phyloP scores from a whole-genome alignment of 2,329 filamentous ascomycete genomes.

The Truncatella angustata region DNA sequence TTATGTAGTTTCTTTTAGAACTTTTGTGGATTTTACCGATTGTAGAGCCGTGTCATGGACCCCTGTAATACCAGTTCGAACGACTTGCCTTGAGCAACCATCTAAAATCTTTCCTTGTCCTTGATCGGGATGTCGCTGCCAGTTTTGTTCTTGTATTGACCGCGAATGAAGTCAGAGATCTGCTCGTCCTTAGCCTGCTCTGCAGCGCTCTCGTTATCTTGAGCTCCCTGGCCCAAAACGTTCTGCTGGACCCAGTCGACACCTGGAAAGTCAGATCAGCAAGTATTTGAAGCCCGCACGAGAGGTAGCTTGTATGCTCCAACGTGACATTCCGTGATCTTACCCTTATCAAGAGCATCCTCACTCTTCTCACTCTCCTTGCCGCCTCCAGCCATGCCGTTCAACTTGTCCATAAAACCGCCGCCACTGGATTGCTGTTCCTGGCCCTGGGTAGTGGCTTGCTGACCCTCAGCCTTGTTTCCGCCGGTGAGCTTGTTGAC shows the following conservation, averaged over 20 bases:
- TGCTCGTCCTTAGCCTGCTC: constrained; percentile 85
- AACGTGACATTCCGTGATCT: neutral
- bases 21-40: too few relatives aligned
- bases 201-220: constrained; percentile 68
- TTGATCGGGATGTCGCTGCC: constrained; percentile 68
- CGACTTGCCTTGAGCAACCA: neutral
- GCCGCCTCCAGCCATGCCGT: constrained; percentile 70
- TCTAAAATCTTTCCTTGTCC: constrained; percentile 58
- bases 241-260: constrained; percentile 78
- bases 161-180: constrained; percentile 70
- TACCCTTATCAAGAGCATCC: constrained; percentile 79
- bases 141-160: constrained; percentile 66
- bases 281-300: constrained; percentile 6
- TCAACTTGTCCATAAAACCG: constrained; percentile 68
- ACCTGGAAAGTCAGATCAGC: constrained; percentile 42
- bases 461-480: constrained; percentile 24
- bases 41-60: too few relatives aligned
- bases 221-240: constrained; percentile 65
- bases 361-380: constrained; percentile 76
- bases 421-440: constrained; percentile 45
- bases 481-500: constrained; percentile 49
- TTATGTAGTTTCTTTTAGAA: too few relatives aligned
- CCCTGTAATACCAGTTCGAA: too few relatives aligned
- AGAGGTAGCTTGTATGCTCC: neutral
- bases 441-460: constrained; percentile 23